Evolutionary conservation across 441 rosid species (phyloP), one percentile per base, ranked within the genome.

Genomic region (Gossypium aridum): DNA sequence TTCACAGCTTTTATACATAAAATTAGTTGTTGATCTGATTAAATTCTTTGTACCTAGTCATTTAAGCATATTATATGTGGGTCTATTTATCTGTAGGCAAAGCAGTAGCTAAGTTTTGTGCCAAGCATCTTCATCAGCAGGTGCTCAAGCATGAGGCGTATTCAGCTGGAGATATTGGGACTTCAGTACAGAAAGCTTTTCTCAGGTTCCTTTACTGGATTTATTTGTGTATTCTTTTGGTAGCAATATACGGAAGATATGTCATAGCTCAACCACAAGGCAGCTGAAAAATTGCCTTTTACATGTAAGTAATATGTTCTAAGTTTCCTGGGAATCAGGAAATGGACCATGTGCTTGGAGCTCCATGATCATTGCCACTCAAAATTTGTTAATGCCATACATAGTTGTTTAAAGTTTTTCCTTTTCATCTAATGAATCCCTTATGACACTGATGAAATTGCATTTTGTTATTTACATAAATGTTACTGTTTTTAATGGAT

Each of bases 61-160:
- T 64, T 39, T 19, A 19, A 17, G n/a, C 39, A 63, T 63, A 10
- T 39, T 43, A 3, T 19, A 28, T 31, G 64, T 55, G 28, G 31
- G 61, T 55, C 23, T 12, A 17, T 60, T 28, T 20, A 28, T 83
- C n/a, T 76, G 74, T 80, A 89, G 93, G 93, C 78, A 84, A 85
- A 75, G 91, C 84, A 31, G 92, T 89, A 54, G 83, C 92, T 10
- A 89, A 84, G 79, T 89, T 89, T 75, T 87, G 92, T 73, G 87
- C 91, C 69, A 89, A 89, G 83, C 87, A 82, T 81, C 87, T 89
- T 59, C 93, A 89, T 82, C 83, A 75, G 68, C 88, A 89, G 80
- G 80, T 89, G 76, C 83, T 85, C 73, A 81, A 79, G 61, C 83
- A 86, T 75, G 87, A 89, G 84, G 82, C 86, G 28, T 86, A 89